phyloP scores from a whole-genome alignment of 2,329 filamentous ascomycete genomes.

The Alternaria sp. region DNA sequence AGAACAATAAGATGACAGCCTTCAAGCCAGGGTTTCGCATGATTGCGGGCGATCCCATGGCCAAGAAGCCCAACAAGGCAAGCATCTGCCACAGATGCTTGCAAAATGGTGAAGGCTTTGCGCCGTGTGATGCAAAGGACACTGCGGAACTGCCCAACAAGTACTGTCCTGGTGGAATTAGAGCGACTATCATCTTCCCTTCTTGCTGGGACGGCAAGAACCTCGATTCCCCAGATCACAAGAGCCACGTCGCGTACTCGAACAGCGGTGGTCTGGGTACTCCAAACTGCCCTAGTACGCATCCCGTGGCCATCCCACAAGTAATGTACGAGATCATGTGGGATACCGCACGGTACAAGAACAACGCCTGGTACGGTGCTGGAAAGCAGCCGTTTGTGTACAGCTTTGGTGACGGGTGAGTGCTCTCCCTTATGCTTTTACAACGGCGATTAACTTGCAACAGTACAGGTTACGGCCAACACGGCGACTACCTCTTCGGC shows the following conservation, averaged over 20 bases:
- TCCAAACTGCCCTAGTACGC: slow-evolving; percentile 58
- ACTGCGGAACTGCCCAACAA: slow-evolving; percentile 63
- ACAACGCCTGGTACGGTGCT: slow-evolving; percentile 32
- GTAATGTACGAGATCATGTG: slow-evolving; percentile 59
- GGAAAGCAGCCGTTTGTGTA: slow-evolving; percentile 43
- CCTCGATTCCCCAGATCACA: slow-evolving; percentile 63
- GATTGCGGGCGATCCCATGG: slow-evolving; percentile 38
- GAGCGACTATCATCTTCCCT: slow-evolving; percentile 74
- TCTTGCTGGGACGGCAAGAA: slow-evolving; percentile 74
- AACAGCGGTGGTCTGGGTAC: slow-evolving; percentile 36
- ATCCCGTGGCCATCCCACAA: slow-evolving; percentile 58
- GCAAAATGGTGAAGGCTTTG: slow-evolving; percentile 30
- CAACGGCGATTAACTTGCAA: not conserved
- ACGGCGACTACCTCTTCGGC: slow-evolving; percentile 39
- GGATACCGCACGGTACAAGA: slow-evolving; percentile 48
- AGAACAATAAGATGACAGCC: slow-evolving; percentile 53
- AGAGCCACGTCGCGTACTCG: slow-evolving; percentile 72
- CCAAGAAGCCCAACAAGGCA: slow-evolving; percentile 26
- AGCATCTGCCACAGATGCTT: slow-evolving; percentile 47
- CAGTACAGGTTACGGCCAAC: slow-evolving; percentile 30
- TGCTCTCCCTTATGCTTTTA: not conserved
- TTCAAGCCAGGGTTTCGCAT: slow-evolving; percentile 39
- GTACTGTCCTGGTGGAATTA: slow-evolving; percentile 80
- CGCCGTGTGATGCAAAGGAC: slow-evolving; percentile 38
- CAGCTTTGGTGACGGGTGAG: slow-evolving; percentile 39